Evolutionary conservation across 805 yeast species (phyloP), one percentile per base, ranked within the genome.

Genomic region (Lipomyces orientalis): DNA sequence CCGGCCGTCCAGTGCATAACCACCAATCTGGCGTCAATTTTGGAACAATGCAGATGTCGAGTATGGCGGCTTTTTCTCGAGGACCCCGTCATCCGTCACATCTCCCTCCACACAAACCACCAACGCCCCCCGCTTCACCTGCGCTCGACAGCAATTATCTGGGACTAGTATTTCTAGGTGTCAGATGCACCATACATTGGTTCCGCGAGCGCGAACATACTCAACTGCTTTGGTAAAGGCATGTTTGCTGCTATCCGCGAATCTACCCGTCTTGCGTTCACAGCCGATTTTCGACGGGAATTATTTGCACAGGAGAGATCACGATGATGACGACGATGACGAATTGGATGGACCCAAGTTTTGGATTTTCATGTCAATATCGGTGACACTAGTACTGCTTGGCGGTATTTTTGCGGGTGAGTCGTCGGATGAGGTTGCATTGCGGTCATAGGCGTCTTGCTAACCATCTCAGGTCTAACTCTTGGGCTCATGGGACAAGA

Each of bases 401-500:
- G 97, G 97, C 66, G 97, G 97, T 72, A 88, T 90, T n/a, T 91
- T 91, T 82, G 97, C 97, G 4, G 97, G 97, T 65, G 43, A 4
- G 71, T 54, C 19, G 19, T 51, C 43, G 54, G 49, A 49, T 19
- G 10, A 8, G 6, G 29, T 52, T 52, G 55, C 49, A 6, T 43
- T 43, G 49, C 12, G 34, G 55, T 8, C 9, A 9, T n/a, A 25
- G n/a, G 22, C 7, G 7, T 16, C 55, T 22, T 8, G 16, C 37
- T 56, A 31, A 35, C n/a, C 1, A 7, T 8, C 7, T 25, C 46
- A 67, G 71, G 75, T 29, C 83, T 94, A 55, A 95, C 99, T n/a
- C 82, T 94, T 60, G 98, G 95, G 1, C 84, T 94, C 10, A 94
- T 94, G 99, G 98, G 98, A 73, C 98, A 94, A 79, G 98, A 94